These are phyloP conservation scores for Trichoderma sp. DNA, from an alignment of 2,329 filamentous ascomycete species.

Conservation along the genomic window DNA sequence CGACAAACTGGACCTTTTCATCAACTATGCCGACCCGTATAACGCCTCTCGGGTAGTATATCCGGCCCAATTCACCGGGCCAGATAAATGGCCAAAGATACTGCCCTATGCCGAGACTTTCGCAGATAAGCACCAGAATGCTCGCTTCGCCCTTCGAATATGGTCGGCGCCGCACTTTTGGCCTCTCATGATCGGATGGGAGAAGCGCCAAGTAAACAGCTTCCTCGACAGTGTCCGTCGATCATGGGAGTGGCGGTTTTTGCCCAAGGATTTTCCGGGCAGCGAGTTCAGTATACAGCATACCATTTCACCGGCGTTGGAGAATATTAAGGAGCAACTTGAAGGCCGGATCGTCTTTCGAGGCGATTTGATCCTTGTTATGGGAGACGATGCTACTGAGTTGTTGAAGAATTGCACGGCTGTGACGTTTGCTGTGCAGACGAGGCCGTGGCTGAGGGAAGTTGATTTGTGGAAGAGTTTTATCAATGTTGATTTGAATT, in stretches of 20 bases:
- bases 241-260: conserved; percentile 30
- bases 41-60: conserved; percentile 18
- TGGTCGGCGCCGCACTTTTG: conserved; percentile 32
- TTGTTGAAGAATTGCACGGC: conserved; percentile 26
- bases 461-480: conserved; percentile 32
- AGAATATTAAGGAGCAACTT: conserved; percentile 23
- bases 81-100: conserved; percentile 26
- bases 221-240: conserved; percentile 29
- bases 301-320: conserved; percentile 17
- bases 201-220: conserved; percentile 22
- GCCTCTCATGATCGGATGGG: conserved; percentile 27
- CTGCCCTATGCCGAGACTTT: conserved; percentile 24
- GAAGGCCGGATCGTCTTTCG: conserved; percentile 23
- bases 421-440: conserved; percentile 30
- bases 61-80: conserved; percentile 20
- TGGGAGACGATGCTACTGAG: conserved; percentile 25
- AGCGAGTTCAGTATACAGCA: conserved; percentile 28
- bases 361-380: conserved; percentile 29
- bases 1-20: conserved; percentile 28
- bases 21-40: conserved; percentile 28
- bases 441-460: conserved; percentile 30
- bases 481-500: conserved; percentile 27
- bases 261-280: conserved; percentile 29
- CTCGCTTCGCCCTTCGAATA: conserved; percentile 28
- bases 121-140: conserved; percentile 10